Conservation (phyloP, 805 yeast species). For the Debaryomyces hansenii region DNA sequence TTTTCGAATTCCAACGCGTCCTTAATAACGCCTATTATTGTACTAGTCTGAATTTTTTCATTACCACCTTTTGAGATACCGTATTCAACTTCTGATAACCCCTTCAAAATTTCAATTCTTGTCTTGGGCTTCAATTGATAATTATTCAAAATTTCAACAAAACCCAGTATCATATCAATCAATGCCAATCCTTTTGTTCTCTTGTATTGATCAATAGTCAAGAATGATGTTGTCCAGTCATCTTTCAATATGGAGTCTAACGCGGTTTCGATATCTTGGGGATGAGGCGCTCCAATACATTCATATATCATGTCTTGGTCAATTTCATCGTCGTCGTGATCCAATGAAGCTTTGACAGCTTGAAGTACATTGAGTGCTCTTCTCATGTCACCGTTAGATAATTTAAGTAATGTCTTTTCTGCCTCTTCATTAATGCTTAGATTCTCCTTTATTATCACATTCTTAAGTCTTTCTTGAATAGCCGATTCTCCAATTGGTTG, state of each 20-base stretch:
- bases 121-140: slow-evolving; percentile 65
- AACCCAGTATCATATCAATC: slow-evolving; percentile 78
- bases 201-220: slow-evolving; percentile 66
- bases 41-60: slow-evolving; percentile 86
- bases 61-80: slow-evolving; percentile 90
- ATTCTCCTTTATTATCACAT: slow-evolving; percentile 69
- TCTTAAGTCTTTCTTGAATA: slow-evolving; percentile 62
- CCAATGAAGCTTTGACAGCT: slow-evolving; percentile 79
- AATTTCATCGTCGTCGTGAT: slow-evolving; percentile 50
- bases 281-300: slow-evolving; percentile 95
- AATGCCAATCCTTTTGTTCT: slow-evolving; percentile 82
- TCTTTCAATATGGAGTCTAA: slow-evolving; percentile 78
- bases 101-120: slow-evolving; percentile 62
- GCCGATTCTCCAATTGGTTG: slow-evolving; percentile 74
- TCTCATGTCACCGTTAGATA: slow-evolving; percentile 97
- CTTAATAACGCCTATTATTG: slow-evolving; percentile 84
- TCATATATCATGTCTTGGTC: slow-evolving; percentile 80
- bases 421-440: slow-evolving; percentile 62
- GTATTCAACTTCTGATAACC: slow-evolving; percentile 86
- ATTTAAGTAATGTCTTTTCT: slow-evolving; percentile 57
- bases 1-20: slow-evolving; percentile 49
- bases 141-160: slow-evolving; percentile 67
- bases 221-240: slow-evolving; percentile 80
- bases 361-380: slow-evolving; percentile 90
- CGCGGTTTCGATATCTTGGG: slow-evolving; percentile 74